Conservation (phyloP, 2,329 filamentous ascomycete species). For the Plenodomus tracheiphilus region DNA sequence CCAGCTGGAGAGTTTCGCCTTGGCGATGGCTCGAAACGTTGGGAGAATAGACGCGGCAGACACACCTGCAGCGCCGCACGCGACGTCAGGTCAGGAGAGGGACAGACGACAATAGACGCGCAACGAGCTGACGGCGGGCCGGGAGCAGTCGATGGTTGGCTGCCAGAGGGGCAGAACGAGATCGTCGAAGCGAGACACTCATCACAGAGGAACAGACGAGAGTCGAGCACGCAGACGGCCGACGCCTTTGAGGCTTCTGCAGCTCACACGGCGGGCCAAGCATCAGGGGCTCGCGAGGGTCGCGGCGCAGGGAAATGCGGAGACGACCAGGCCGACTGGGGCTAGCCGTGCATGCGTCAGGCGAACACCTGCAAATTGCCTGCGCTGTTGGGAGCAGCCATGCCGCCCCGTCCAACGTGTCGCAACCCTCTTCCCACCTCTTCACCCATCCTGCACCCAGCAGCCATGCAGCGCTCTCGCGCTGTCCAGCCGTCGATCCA, state of each 20-base stretch:
- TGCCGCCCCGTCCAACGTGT: conserved; percentile 32
- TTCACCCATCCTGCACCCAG: conserved; percentile 25
- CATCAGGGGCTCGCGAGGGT: conserved; percentile 46
- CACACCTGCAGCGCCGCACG: conserved; percentile 26
- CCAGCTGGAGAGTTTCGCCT: conserved; percentile 28
- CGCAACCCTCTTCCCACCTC: conserved; percentile 30
- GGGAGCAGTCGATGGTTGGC: conserved; percentile 17
- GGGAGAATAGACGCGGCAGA: conserved; percentile 29
- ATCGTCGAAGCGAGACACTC: conserved; percentile 34
- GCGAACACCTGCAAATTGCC: conserved; percentile 46
- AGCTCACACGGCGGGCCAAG: conserved; percentile 42
- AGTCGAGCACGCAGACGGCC: conserved; percentile 37
- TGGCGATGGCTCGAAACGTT: conserved; percentile 41
- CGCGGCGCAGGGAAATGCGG: conserved; percentile 47
- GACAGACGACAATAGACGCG: conserved; percentile 19
- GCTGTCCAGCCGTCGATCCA: conserved; percentile 23
- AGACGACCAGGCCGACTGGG: conserved; percentile 44
- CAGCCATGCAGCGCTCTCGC: conserved; percentile 9
- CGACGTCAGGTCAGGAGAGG: conserved; percentile 28
- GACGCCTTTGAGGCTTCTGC: conserved; percentile 49
- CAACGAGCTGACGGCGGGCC: conserved; percentile 28
- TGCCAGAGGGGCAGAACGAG: conserved; percentile 28
- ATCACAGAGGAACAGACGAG: conserved; percentile 40
- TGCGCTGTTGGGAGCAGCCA: conserved; percentile 41
- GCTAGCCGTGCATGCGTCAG: conserved; percentile 44